These are phyloP conservation scores for Porodaedalea pini DNA, from an alignment of 1,284 basidiomycete genomes.

Conservation along the genomic window DNA sequence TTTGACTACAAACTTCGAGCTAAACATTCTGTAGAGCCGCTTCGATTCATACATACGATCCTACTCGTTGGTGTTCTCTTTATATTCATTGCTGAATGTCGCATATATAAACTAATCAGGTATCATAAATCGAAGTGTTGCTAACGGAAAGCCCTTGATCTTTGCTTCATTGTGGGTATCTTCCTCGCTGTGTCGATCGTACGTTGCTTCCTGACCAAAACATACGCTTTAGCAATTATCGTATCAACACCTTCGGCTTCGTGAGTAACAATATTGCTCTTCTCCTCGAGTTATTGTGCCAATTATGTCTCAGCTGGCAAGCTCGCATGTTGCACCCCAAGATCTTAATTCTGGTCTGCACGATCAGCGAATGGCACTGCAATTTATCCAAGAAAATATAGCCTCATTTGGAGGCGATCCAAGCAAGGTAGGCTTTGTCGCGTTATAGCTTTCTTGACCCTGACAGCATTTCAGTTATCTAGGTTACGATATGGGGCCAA, in stretches of 20 bases:
- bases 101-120: conserved; percentile 33
- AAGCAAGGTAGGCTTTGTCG: conserved; percentile 38
- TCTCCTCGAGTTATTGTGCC: background rate
- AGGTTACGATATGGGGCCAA: conserved; percentile 63
- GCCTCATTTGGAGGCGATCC: conserved; percentile 62
- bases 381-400: conserved; percentile 63
- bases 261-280: conserved; percentile 32
- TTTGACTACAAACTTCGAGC: background rate
- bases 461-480: background rate
- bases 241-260: conserved; percentile 57
- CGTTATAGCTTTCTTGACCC: background rate
- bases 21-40: conserved; percentile 34
- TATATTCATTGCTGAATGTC: background rate
- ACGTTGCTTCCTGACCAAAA: too few species aligned
- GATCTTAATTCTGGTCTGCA: conserved; percentile 54
- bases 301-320: conserved; percentile 41
- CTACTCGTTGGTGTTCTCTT: conserved; percentile 38
- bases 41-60: conserved; percentile 40
- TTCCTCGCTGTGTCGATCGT: conserved; percentile 6
- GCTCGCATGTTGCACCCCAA: conserved; percentile 41
- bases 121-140: conserved; percentile 45
- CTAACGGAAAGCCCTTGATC: conserved; percentile 47
- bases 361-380: conserved; percentile 55
- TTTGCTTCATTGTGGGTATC: conserved; percentile 48
- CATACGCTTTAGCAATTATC: conserved; percentile 47